Evolutionary conservation across 2,329 filamentous ascomycete genomes (phyloP).

Genomic region (Helicocarpus griseus): DNA sequence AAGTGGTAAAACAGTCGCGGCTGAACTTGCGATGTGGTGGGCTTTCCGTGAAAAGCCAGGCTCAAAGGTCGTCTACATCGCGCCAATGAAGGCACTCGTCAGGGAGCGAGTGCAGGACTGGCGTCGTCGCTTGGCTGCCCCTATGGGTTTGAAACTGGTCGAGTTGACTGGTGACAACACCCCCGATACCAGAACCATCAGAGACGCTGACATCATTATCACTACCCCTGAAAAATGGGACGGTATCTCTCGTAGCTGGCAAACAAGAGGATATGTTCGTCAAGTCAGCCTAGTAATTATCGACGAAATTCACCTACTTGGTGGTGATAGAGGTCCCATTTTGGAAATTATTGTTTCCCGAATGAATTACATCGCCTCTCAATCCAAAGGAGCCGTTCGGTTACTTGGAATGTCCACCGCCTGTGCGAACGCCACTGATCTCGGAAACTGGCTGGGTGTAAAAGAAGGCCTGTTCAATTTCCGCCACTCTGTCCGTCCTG

Average conservation of each 20-base stretch:
- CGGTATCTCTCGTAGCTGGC: slow-evolving; percentile 97
- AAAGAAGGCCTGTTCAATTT: slow-evolving; percentile 97
- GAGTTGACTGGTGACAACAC: slow-evolving; percentile 98
- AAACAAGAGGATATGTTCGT: slow-evolving; percentile 90
- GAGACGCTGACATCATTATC: slow-evolving; percentile 93
- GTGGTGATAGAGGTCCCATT: slow-evolving; percentile 92
- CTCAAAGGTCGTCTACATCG: slow-evolving; percentile 97
- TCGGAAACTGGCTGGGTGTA: slow-evolving; percentile 94
- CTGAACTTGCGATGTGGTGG: slow-evolving; percentile 99
- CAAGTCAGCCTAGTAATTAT: slow-evolving; percentile 96
- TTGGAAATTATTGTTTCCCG: slow-evolving; percentile 86
- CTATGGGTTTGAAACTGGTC: slow-evolving; percentile 81
- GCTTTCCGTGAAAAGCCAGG: slow-evolving; percentile 89
- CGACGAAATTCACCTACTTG: slow-evolving; percentile 95
- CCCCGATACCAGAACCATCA: slow-evolving; percentile 88
- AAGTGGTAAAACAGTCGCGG: slow-evolving; percentile 94
- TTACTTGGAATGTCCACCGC: slow-evolving; percentile 98
- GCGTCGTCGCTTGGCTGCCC: slow-evolving; percentile 68
- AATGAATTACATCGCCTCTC: slow-evolving; percentile 98
- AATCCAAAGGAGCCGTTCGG: slow-evolving; percentile 79
- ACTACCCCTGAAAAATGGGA: slow-evolving; percentile 99
- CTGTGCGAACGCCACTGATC: slow-evolving; percentile 86
- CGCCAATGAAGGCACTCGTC: slow-evolving; percentile 97
- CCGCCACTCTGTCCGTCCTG: slow-evolving; percentile 88
- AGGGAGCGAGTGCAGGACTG: slow-evolving; percentile 95